Evolutionary conservation across 2,329 filamentous ascomycete genomes (phyloP), one percentile per base, ranked within the genome.

Genomic region (Myriosclerotinia curreyana): DNA sequence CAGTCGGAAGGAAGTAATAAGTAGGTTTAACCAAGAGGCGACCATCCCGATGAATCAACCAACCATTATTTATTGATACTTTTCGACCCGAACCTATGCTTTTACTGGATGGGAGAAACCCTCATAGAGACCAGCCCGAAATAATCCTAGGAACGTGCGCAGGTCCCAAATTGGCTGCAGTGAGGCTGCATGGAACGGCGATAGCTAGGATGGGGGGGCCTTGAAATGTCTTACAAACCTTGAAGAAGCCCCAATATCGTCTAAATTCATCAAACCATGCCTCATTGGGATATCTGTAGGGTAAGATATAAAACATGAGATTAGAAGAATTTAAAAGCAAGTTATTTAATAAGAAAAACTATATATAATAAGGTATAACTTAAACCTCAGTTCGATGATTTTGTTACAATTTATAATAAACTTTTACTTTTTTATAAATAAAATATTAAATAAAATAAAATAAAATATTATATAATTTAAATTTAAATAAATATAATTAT

Each of bases 101-200:
- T 40, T 62, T 48, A 55, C 36, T 56, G 40, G 38, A 55, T 56
- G 17, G 17, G 12, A 31, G 14, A 40, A 48, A 46, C 28, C 28
- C 6, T 56, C 34, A 38, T 28, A 14, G 11, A 17, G 40, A 31
- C 48, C 34, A 40, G 31, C 42, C 51, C 50, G 50, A 56, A 56
- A 48, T 36, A 46, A 55, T 36, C 11, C 20, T 28, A 25, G 60
- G 60, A 62, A 49, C 60, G 60, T 62, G 60, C 55, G 60, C 60
- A 56, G 51, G 50, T 62, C 60, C 51, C 28, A 55, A 56, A 62
- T 56, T 62, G 60, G 51, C 51, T 56, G 40, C 60, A 55, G 31
- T 34, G 60, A 62, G 60, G 60, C 60, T 62, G 51, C 60, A 62
- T 56, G 50, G 60, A 62, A 55, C 60, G 60, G 40, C 22, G 60